These are phyloP conservation scores for Pythium aristosporum DNA, from an alignment of 352 stramenopile species.

Conservation along the genomic window DNA sequence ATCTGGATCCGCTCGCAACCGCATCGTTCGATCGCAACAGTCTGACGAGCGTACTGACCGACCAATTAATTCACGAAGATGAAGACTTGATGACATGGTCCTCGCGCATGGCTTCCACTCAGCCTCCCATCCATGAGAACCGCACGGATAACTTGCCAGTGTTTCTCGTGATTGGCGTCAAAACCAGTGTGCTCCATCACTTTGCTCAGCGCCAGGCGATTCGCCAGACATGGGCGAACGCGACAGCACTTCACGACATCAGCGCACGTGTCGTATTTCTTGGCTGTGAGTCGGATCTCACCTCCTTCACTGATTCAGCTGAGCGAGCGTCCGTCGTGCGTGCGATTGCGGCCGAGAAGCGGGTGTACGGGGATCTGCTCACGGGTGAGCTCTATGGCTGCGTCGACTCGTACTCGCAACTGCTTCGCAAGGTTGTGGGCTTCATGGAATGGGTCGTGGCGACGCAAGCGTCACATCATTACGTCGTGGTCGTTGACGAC, in stretches of 20 bases:
- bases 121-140: not conserved
- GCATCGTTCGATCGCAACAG: not conserved
- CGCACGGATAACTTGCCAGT: not conserved
- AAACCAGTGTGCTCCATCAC: slow-evolving; percentile 34
- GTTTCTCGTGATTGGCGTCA: slow-evolving; percentile 50
- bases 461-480: slow-evolving; percentile 12
- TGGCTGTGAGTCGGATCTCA: slow-evolving; percentile 30
- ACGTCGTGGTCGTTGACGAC: slow-evolving; percentile 56
- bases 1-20: not conserved
- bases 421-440: slow-evolving; percentile 52
- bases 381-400: slow-evolving; percentile 41
- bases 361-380: slow-evolving; percentile 43
- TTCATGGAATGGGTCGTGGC: slow-evolving; percentile 31
- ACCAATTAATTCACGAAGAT: not conserved
- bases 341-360: slow-evolving; percentile 32
- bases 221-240: slow-evolving; percentile 35
- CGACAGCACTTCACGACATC: not conserved
- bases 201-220: slow-evolving; percentile 30
- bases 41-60: not conserved
- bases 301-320: not conserved
- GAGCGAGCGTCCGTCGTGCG: not conserved
- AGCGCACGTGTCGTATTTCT: slow-evolving; percentile 38
- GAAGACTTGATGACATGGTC: not conserved
- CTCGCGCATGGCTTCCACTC: not conserved
- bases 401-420: slow-evolving; percentile 43